Conservation (phyloP, 2,329 filamentous ascomycete species). For the Lecanicillium sp. region DNA sequence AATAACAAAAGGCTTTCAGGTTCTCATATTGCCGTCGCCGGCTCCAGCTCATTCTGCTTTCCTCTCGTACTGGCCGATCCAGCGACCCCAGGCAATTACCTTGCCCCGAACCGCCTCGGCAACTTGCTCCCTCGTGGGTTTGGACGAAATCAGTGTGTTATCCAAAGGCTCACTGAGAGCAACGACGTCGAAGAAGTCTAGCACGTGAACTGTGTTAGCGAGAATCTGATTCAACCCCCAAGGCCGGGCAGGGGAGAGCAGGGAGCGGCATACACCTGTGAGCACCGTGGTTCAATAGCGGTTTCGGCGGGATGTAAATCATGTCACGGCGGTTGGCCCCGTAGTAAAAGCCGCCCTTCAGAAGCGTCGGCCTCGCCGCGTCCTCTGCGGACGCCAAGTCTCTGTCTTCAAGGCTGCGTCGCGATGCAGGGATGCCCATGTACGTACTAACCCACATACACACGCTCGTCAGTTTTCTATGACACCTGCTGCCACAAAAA, state of each 20-base stretch:
- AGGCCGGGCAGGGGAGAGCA: no score
- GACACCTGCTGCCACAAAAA: no score
- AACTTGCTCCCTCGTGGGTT: slow-evolving; percentile 38
- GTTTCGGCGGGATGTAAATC: slow-evolving; percentile 40
- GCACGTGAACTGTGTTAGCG: background rate
- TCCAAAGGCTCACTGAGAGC: slow-evolving; percentile 40
- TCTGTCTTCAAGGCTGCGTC: slow-evolving; percentile 6
- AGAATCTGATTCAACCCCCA: no score
- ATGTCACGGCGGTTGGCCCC: slow-evolving; percentile 34
- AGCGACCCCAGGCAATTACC: slow-evolving; percentile 44
- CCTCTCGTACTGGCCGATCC: slow-evolving; percentile 40
- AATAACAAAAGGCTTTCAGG: no score
- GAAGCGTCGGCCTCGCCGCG: slow-evolving; percentile 12
- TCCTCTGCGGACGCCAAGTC: slow-evolving; percentile 33
- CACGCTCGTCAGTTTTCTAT: no score
- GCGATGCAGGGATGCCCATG: no score
- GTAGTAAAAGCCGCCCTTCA: slow-evolving; percentile 42
- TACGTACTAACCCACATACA: no score
- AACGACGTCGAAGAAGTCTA: slow-evolving; percentile 44
- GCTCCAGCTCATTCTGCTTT: slow-evolving; percentile 22
- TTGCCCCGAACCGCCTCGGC: slow-evolving; percentile 38
- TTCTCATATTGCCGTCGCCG: background rate
- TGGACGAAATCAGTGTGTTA: slow-evolving; percentile 27
- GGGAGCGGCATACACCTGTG: slow-evolving; percentile 38
- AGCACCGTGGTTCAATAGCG: slow-evolving; percentile 43